Evolutionary conservation across 768 basidiomycete species (phyloP), one percentile per base, ranked within the genome.

Genomic region (Amanita pseudoporphyria): DNA sequence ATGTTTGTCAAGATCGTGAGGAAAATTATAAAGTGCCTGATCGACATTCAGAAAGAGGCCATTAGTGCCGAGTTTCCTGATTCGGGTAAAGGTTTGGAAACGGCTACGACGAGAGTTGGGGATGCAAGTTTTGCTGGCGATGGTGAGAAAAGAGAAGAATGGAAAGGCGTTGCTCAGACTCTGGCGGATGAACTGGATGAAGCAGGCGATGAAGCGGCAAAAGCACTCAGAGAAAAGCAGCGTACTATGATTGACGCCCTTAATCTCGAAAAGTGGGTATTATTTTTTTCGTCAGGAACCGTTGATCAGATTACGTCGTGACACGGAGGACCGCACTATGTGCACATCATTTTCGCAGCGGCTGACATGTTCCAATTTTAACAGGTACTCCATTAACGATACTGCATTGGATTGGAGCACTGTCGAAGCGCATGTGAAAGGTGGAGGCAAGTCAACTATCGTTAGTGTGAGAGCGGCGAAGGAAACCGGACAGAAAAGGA

Each of bases 1-100:
- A 70, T 97, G 31, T 93, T 99, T 66, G 84, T 82, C 56, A 98
- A 98, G 69, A 71, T 92, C 33, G 68, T 98, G 45, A 81, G 90
- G 46, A 92, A 93, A 66, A 77, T 95, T 54, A 80, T 77, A 56
- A 86, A 84, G 56, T 71, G 73, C 18, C 68, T 97, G 42, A 73
- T 80, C 22, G 84, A 87, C 33, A 74, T 95, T 16, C 89, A 87
- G 55, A 92, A 87, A 64, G 76, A 77, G 7, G 84, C 81, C 1
- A 81, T 95, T 53, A 78, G 75, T 16, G 77, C 79, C 1, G 76
- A 77, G 43, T 70, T 88, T n/a, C 49, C 32, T n/a, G 49, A 52
- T 13, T 19, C 51, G 24, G 32, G 40, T 39, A 38, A 44, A 18
- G 40, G 46, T 28, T 46, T 26, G 10, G 32, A 39, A n/a, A n/a